Base-by-base conservation (phyloP, 1,284 basidiomycete genomes). In the Marasmius oreades region DNA sequence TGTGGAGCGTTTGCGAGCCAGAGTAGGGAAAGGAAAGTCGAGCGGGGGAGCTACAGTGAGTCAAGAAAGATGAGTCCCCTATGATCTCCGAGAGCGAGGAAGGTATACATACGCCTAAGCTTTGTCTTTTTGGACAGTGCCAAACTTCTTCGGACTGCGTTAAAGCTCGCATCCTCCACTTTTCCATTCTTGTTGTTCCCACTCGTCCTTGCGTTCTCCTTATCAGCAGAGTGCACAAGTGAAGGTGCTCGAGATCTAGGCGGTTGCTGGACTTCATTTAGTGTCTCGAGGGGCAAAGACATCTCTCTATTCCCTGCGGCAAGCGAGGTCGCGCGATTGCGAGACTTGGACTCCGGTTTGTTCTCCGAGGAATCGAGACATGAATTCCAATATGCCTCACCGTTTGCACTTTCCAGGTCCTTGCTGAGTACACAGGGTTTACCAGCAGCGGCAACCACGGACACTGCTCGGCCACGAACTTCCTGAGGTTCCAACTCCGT, bases 181-280 rank as follows among this genome's bases (percentile, higher is more conserved):
- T 50, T 77, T 71, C 26, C 79, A 78, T 24, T 79, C 63, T 6
- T 76, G 47, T 72, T 71, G 8, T 63, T 63, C 22, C 68, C 46
- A 34, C 64, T 69, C n/a, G 22, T 18, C n/a, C 37, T 31, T 48
- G 69, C 67, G 57, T 88, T 88, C 68, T 88, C 86, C 68, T 88
- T 88, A 62, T 77, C 68, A 34, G 20, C 39, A 16, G 39, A 14
- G 20, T 16, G 20, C 7, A 16, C 11, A 20, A 42, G 6, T 16
- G 39, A 42, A 14, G 39, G 39, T 2, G 8, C 39, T 18, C 16
- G 39, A n/a, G 39, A 18, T 16, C 39, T 7, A 7, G 39, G 7
- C 20, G 16, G n/a, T 7, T 20, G 39, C 5, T 42, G 8, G 16
- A 5, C 39, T 20, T 16, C 16, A 20, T 42, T 8, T 18, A 42